phyloP scores from a whole-genome alignment of 228 moss, liverwort and hornwort species.

The Sphagnum fallax region DNA sequence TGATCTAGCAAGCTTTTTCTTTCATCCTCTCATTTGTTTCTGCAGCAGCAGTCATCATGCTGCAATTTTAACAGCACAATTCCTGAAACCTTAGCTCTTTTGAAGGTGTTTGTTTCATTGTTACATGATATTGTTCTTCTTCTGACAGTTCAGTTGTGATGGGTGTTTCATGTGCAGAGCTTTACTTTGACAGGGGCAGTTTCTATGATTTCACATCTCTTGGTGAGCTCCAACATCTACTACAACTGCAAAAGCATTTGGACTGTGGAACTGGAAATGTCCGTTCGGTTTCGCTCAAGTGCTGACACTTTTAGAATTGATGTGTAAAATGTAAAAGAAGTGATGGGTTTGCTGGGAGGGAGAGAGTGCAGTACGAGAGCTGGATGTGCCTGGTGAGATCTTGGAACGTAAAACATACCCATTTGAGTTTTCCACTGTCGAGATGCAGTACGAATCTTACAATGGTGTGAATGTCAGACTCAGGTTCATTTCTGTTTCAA shows the following conservation, averaged over 20 bases:
- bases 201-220: slow-evolving; percentile 10
- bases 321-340: not conserved
- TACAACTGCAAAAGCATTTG: too few species aligned
- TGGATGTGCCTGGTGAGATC: slow-evolving; percentile 8
- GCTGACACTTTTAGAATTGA: not conserved
- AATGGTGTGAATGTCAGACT: slow-evolving; percentile 7
- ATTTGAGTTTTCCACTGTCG: slow-evolving; percentile 7
- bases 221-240: not conserved
- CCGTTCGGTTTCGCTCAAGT: not conserved
- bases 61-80: too few species aligned
- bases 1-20: too few species aligned
- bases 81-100: too few species aligned
- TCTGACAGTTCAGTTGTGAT: too few species aligned
- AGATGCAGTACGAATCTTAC: slow-evolving; percentile 9
- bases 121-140: too few species aligned
- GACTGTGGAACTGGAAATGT: too few species aligned
- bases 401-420: slow-evolving; percentile 4
- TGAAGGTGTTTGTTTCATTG: too few species aligned
- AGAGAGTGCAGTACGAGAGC: slow-evolving; percentile 3
- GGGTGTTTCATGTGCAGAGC: not conserved
- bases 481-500: not conserved
- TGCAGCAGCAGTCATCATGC: not conserved
- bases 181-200: slow-evolving; percentile 5
- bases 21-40: too few species aligned
- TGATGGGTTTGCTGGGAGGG: too few species aligned